Percentiles rank a stretch among this genome's conserved stretches.
These are phyloP conservation scores for Nicotiana tomentosiformis DNA, from an alignment of 257 asterid species.

Conservation along the genomic window DNA sequence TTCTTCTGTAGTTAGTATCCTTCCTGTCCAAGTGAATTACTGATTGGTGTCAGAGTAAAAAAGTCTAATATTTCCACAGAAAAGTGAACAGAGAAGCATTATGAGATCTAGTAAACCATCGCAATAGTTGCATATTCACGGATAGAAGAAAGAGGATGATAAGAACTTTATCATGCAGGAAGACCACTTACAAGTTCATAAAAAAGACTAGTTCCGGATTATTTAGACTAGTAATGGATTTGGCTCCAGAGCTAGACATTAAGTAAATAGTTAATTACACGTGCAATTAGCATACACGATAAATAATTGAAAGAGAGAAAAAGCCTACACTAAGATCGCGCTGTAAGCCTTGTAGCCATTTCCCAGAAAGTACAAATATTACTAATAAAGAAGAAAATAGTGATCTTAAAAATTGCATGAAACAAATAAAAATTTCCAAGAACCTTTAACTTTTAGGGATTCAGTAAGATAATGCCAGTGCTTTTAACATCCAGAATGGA, in stretches of 20 bases:
- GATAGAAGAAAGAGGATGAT: neutral
- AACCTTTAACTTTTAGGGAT: neutral
- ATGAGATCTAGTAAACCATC: neutral
- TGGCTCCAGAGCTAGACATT: neutral
- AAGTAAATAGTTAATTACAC: neutral
- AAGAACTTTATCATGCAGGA: neutral
- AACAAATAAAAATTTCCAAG: neutral
- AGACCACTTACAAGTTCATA: neutral
- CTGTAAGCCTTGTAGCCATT: neutral
- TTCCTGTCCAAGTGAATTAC: conserved; percentile 53
- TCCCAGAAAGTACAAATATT: neutral
- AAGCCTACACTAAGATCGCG: neutral
- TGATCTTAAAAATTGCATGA: neutral
- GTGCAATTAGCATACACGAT: neutral
- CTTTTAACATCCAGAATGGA: neutral
- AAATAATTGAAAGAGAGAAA: neutral
- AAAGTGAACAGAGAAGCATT: neutral
- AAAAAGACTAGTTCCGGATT: neutral
- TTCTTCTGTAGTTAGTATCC: conserved; percentile 75
- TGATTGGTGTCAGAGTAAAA: neutral
- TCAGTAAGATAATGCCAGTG: neutral
- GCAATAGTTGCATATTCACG: neutral
- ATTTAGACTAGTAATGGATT: neutral
- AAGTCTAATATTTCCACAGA: neutral
- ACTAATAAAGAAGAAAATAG: neutral